Conservation (phyloP, 2,329 filamentous ascomycete genomes). For the Ophiostoma pallidulum region DNA sequence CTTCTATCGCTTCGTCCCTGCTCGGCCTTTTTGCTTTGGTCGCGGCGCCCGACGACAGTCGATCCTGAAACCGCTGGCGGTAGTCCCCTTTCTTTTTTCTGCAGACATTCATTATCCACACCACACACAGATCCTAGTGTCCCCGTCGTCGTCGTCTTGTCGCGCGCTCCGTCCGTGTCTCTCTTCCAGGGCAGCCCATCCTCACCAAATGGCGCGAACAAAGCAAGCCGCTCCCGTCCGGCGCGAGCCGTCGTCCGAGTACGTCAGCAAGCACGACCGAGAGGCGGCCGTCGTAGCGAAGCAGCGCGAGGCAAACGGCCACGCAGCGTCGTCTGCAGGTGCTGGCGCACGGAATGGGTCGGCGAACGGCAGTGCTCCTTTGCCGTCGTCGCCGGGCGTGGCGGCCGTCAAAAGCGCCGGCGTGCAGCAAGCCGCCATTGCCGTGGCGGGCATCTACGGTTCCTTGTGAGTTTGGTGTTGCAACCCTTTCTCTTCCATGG, state of each 20-base stretch:
- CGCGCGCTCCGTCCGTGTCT: background rate
- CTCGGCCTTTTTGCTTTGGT: background rate
- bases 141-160: background rate
- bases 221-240: slow-evolving; percentile 59
- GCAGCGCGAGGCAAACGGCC: slow-evolving; percentile 15
- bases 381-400: too few species aligned
- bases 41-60: too few species aligned
- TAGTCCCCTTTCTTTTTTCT: background rate
- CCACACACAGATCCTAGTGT: too few species aligned
- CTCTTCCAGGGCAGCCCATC: background rate
- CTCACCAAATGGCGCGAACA: slow-evolving; percentile 54
- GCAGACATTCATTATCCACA: background rate
- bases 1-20: too few species aligned
- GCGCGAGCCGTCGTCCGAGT: slow-evolving; percentile 58
- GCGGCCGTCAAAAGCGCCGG: slow-evolving; percentile 33
- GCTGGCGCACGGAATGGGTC: slow-evolving; percentile 26
- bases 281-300: slow-evolving; percentile 16
- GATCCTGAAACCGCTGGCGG: background rate
- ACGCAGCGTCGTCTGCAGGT: slow-evolving; percentile 12
- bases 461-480: slow-evolving; percentile 62
- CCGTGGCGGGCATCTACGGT: slow-evolving; percentile 91
- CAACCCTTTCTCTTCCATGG: background rate
- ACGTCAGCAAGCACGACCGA: slow-evolving; percentile 41
- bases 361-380: slow-evolving; percentile 19
- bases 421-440: slow-evolving; percentile 66